A percentile compares a stretch with the other conserved stretches of the same genome.
These are phyloP conservation scores for Blumeria graminis DNA, from an alignment of 2,329 filamentous ascomycete species.

Conservation along the genomic window DNA sequence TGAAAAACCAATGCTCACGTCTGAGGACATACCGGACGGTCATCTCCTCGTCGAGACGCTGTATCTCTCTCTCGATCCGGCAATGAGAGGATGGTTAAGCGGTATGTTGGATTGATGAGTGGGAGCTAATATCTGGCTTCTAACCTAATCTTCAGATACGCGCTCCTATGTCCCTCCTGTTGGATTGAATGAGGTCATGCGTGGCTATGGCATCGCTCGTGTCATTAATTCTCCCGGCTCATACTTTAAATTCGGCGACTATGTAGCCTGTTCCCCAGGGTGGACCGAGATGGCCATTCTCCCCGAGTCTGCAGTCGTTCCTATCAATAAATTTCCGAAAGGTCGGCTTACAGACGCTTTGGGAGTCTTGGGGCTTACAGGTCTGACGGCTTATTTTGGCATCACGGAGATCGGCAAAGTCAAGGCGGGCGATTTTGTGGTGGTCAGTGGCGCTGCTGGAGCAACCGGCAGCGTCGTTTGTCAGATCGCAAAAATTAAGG, in stretches of 20 bases:
- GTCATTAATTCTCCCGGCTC: slow-evolving; percentile 34
- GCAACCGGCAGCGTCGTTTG: slow-evolving; percentile 55
- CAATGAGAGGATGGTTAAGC: no score
- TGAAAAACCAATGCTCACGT: no score
- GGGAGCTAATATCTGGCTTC: no score
- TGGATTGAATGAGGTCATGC: slow-evolving; percentile 43
- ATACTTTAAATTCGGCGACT: slow-evolving; percentile 29
- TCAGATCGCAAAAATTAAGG: slow-evolving; percentile 55
- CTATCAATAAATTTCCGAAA: slow-evolving; percentile 19
- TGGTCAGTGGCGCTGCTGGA: slow-evolving; percentile 55
- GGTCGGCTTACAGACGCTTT: slow-evolving; percentile 31
- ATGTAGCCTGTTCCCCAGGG: slow-evolving; percentile 29
- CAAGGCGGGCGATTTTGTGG: slow-evolving; percentile 46
- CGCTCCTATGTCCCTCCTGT: slow-evolving; percentile 46
- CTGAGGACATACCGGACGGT: no score
- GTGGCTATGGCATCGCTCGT: slow-evolving; percentile 32
- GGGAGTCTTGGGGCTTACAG: slow-evolving; percentile 38
- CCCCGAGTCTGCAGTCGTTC: slow-evolving; percentile 24
- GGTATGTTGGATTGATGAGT: no score
- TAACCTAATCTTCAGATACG: slow-evolving; percentile 13
- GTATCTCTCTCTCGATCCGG: no score
- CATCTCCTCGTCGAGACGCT: no score
- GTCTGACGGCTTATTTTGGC: slow-evolving; percentile 55
- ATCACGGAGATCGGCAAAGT: slow-evolving; percentile 43
- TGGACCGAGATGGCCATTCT: slow-evolving; percentile 45